Conservation (phyloP, 768 basidiomycete genomes). For the Hygrophoropsis aurantiaca region DNA sequence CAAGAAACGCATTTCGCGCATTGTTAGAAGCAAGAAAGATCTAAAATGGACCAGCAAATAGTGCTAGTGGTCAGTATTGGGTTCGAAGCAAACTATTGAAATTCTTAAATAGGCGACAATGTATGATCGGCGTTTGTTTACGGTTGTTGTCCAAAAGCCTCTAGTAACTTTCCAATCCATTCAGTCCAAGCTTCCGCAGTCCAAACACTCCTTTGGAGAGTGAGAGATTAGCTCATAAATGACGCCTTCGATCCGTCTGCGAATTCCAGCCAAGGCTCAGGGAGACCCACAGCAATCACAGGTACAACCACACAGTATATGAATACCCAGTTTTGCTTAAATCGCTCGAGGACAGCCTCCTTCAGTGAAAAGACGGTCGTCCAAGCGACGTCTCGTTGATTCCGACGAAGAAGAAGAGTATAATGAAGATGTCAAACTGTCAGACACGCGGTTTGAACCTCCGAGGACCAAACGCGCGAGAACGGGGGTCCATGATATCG, state of each 20-base stretch:
- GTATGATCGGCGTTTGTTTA: constrained; percentile 18
- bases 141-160: constrained; percentile 8
- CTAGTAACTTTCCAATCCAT: not conserved
- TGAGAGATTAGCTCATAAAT: constrained; percentile 2
- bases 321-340: not conserved
- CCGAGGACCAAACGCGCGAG: constrained; percentile 24
- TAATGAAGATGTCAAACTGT: constrained; percentile 37
- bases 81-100: not conserved
- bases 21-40: not conserved
- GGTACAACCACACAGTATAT: constrained; percentile 14
- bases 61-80: no score
- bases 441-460: constrained; percentile 63
- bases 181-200: no score
- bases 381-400: constrained; percentile 31
- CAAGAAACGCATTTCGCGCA: constrained; percentile 15
- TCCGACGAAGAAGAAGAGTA: constrained; percentile 35
- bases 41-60: no score
- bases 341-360: constrained; percentile 15
- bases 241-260: constrained; percentile 12
- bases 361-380: constrained; percentile 15
- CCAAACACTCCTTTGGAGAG: no score
- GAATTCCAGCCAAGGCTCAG: constrained; percentile 4
- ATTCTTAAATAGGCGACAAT: not conserved
- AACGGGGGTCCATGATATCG: constrained; percentile 26
- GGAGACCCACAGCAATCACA: constrained; percentile 12